Percentiles rank a stretch among this genome's conserved stretches.
These are phyloP conservation scores for Crucibulum laeve DNA, from an alignment of 768 basidiomycete genomes.

Conservation along the genomic window DNA sequence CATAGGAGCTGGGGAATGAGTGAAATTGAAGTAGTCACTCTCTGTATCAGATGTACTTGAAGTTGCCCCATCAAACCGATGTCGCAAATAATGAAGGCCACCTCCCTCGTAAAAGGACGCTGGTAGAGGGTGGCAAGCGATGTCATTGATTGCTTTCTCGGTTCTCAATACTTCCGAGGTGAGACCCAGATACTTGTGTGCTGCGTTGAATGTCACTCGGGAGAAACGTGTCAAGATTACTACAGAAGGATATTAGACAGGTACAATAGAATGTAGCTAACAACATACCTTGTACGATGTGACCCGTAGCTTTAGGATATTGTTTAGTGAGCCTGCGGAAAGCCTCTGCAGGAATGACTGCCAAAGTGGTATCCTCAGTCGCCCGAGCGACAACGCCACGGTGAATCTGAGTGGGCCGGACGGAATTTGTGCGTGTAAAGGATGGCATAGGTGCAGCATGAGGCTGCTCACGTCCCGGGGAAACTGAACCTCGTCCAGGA, in stretches of 20 bases:
- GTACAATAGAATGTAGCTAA: constrained; percentile 5
- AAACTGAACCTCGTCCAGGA: constrained; percentile 19
- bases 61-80: constrained; percentile 73
- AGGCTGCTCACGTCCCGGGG: constrained; percentile 19
- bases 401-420: constrained; percentile 35
- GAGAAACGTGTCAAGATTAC: constrained; percentile 96
- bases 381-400: constrained; percentile 89
- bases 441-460: constrained; percentile 15
- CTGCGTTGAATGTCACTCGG: constrained; percentile 95
- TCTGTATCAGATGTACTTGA: constrained; percentile 45
- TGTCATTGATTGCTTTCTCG: constrained; percentile 95
- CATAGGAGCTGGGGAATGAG: constrained; percentile 20
- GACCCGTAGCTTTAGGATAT: constrained; percentile 94
- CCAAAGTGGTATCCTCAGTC: constrained; percentile 89
- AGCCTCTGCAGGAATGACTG: constrained; percentile 98
- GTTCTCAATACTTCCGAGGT: constrained; percentile 94
- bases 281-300: constrained; percentile 84
- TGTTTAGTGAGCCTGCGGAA: constrained; percentile 93
- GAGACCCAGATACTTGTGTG: constrained; percentile 92
- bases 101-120: constrained; percentile 88
- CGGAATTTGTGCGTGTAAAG: constrained; percentile 10
- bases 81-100: constrained; percentile 83
- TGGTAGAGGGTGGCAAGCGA: constrained; percentile 94
- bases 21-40: constrained; percentile 52
- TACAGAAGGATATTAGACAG: constrained; percentile 19